Evolutionary conservation across 2,329 filamentous ascomycete species (phyloP), one percentile per base, ranked within the genome.

Genomic region (Tolypocladium tropicale): DNA sequence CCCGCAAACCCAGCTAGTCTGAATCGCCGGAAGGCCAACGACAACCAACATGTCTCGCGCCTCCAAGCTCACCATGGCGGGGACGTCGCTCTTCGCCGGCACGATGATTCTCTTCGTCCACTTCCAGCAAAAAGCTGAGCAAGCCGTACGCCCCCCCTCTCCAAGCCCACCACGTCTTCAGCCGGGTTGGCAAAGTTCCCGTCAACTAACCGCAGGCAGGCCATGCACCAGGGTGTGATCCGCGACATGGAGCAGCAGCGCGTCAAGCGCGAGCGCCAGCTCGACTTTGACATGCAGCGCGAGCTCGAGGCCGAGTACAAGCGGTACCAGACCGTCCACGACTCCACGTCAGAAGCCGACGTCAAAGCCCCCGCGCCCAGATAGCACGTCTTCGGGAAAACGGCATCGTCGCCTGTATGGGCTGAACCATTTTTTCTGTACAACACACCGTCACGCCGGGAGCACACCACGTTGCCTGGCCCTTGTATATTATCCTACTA

Each of bases 231-330:
- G 62, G 94, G 94, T 49, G 94, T 99, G 46, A 77, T 97, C 61
- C 89, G 93, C 61, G 94, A 99, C 67, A 88, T 96, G 79, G 93
- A 97, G 68, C 90, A 95, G 68, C 92, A 96, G 70, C 85, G 89
- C 50, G 70, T 96, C 62, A 96, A 96, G 75, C 82, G 83, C 62
- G 94, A 99, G 71, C 86, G 94, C 57, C 89, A 95, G 70, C 83
- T 91, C 53, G 94, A 99, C 69, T 99, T 99, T 67, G 92, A 97
- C 61, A 84, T 95, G 82, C 94, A 99, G 69, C 82, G 80, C 60
- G 82, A 81, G 7, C 76, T 99, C 52, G 92, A 97, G 74, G 82
- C 87, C 65, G 89, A 99, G 70, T 97, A 96, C 72, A 85, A 86
- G 69, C 93, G 93, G 70, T 78, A 91, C 34, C 94, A 99, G 74